Evolutionary conservation across 1,284 basidiomycete genomes (phyloP), one percentile per base, ranked within the genome.

Genomic region (Vanrija pseudolonga): DNA sequence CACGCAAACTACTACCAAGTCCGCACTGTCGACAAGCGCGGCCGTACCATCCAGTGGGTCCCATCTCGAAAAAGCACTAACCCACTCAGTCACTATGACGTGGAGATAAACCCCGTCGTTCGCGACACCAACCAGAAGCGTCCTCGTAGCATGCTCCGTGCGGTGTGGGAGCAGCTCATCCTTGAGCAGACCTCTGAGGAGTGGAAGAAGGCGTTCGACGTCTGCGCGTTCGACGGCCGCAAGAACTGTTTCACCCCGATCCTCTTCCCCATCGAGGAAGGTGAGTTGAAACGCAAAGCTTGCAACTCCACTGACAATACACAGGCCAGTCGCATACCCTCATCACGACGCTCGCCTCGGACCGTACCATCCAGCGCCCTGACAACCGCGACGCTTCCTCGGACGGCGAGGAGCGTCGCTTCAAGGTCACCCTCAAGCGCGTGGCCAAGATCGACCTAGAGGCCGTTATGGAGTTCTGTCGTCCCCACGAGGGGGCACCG

Each of bases 101-200:
- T 74, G 15, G 69, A 69, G 28, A 73, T 76, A 53, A 63, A 69
- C 52, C 72, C 72, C 9, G 65, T 74, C 28, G 70, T 72, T 48
- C 69, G 67, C 52, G 60, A 60, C n/a, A 55, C 65, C 40, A 66
- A 63, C 51, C 62, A 67, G 46, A 67, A 63, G 56, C 62, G 62
- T 24, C 64, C 67, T 7, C 60, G 60, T 28, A 52, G 50, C 8
- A 53, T 67, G 2, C 60, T 69, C 5, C 61, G 65, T 39, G 63
- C 65, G 0, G 63, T 67, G 4, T 69, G 64, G 64, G 67, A 67
- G 44, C 64, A 65, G 51, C 56, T 67, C 17, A 56, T 54, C 22
- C 48, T 63, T 24, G 64, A 68, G 28, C 63, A 66, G n/a, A 45
- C 47, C n/a, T 22, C 23, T 9, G 50, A 48, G 6, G 52, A 52